A percentile compares a stretch with the other conserved stretches of the same genome.
Conservation (phyloP, 2,329 filamentous ascomycete species). For the Sclerotinia minor region DNA sequence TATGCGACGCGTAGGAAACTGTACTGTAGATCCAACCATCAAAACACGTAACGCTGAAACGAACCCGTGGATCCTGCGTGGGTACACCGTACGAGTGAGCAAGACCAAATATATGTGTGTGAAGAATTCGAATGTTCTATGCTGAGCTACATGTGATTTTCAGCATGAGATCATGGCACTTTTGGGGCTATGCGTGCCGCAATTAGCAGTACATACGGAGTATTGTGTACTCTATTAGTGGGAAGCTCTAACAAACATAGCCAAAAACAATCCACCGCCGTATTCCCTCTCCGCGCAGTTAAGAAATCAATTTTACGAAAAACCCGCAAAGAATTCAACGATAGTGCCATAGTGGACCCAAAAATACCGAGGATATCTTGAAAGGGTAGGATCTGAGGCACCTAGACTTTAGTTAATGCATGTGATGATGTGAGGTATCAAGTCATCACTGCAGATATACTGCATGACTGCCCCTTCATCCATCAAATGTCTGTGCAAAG, state of each 20-base stretch:
- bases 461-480: neutral
- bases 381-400: conserved; percentile 8
- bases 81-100: neutral
- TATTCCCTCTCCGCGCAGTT: no score
- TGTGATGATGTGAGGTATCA: no score
- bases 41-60: neutral
- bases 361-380: neutral
- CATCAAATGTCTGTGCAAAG: conserved; percentile 23
- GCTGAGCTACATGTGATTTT: neutral
- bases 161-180: neutral
- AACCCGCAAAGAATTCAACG: neutral
- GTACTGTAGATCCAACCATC: neutral
- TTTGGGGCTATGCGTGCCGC: neutral
- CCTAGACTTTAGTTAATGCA: neutral
- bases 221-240: no score
- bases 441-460: no score
- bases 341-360: neutral
- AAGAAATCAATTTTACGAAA: neutral
- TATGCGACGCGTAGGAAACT: neutral
- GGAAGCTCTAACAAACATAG: no score
- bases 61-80: conserved; percentile 6
- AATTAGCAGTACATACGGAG: no score
- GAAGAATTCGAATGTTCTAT: neutral
- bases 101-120: neutral
- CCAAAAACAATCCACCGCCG: neutral